Percentiles rank a stretch among this genome's conserved stretches.
These are phyloP conservation scores for Irpex rosettiformis DNA, from an alignment of 1,284 basidiomycete genomes.

Conservation along the genomic window DNA sequence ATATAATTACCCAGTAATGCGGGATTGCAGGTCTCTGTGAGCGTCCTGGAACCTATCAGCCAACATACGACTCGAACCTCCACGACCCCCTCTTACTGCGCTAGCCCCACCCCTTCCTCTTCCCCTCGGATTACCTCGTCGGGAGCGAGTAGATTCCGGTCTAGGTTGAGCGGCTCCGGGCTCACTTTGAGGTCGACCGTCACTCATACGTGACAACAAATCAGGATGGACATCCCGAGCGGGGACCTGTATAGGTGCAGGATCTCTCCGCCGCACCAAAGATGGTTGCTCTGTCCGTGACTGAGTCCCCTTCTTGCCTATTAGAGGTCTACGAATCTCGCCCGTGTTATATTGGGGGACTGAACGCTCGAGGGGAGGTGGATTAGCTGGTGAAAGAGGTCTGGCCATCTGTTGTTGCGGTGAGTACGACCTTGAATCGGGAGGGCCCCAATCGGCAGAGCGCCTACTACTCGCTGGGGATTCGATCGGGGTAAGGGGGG, in stretches of 20 bases:
- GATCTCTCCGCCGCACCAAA: background rate
- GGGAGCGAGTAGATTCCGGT: background rate
- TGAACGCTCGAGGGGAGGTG: background rate
- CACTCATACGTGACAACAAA: conserved; percentile 13
- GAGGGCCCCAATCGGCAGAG: background rate
- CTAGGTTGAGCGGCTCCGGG: background rate
- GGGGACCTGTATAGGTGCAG: background rate
- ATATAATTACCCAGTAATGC: background rate
- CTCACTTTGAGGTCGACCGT: background rate
- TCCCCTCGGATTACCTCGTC: background rate
- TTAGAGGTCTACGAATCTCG: background rate
- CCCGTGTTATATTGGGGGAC: background rate
- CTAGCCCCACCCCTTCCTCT: background rate
- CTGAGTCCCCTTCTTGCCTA: background rate
- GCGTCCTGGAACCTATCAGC: background rate
- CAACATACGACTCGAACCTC: background rate
- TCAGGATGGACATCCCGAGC: background rate
- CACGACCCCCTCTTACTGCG: background rate
- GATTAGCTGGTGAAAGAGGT: background rate
- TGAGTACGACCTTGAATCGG: background rate
- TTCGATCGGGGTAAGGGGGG: background rate
- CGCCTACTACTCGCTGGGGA: background rate
- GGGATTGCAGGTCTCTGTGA: background rate
- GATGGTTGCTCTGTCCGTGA: background rate
- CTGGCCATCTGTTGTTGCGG: background rate